A percentile compares a stretch with the other conserved stretches of the same genome.
phyloP scores from a whole-genome alignment of 2,329 filamentous ascomycete species.

The Arachnopeziza araneosa region DNA sequence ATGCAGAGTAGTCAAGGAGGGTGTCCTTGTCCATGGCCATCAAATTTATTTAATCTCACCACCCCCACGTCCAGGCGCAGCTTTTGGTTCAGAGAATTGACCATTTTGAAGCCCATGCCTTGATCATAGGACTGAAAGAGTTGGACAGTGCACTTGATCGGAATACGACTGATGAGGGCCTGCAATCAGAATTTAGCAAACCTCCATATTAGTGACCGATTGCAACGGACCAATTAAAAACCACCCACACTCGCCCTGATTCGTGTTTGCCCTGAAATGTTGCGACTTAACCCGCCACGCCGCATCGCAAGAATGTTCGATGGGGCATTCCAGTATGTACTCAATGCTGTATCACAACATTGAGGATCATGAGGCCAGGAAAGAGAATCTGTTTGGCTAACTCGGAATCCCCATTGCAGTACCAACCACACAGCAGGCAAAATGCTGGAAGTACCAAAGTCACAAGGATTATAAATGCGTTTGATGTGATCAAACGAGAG shows the following conservation, averaged over 20 bases:
- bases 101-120: slow-evolving; percentile 7
- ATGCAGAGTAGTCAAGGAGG: neutral
- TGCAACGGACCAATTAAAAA: slow-evolving; percentile 7
- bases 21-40: slow-evolving; percentile 1
- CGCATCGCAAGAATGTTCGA: slow-evolving; percentile 13
- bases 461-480: neutral
- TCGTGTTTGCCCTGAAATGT: slow-evolving; percentile 20
- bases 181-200: slow-evolving; percentile 19
- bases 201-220: slow-evolving; percentile 8
- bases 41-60: neutral
- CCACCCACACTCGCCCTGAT: slow-evolving; percentile 1
- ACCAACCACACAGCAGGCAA: neutral
- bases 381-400: slow-evolving; percentile 13
- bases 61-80: slow-evolving; percentile 4
- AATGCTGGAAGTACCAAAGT: neutral
- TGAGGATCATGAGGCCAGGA: slow-evolving; percentile 16
- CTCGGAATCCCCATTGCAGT: neutral
- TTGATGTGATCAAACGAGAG: neutral
- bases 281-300: slow-evolving; percentile 15
- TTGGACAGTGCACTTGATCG: slow-evolving; percentile 2
- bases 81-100: slow-evolving; percentile 9
- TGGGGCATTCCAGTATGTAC: slow-evolving; percentile 4
- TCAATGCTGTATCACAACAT: slow-evolving; percentile 18
- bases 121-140: slow-evolving; percentile 13
- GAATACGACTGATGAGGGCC: neutral